A percentile compares a stretch with the other conserved stretches of the same genome.
phyloP scores from a whole-genome alignment of 2,329 filamentous ascomycete species.

The Phoma herbarum region DNA sequence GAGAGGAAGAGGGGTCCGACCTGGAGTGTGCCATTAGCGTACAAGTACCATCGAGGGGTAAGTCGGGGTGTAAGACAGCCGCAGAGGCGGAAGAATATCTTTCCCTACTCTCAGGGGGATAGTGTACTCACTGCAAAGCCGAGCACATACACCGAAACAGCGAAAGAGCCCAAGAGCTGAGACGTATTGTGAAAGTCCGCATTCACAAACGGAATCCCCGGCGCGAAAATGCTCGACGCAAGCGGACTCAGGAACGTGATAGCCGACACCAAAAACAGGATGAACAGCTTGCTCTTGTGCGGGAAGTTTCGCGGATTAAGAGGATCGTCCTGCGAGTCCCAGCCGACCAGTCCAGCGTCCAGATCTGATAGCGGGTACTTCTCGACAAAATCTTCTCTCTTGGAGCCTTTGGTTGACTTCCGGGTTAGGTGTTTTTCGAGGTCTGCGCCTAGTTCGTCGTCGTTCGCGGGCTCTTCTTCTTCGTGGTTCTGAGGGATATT shows the following conservation, averaged over 20 bases:
- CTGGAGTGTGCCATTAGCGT: constrained; percentile 21
- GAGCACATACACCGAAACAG: constrained; percentile 49
- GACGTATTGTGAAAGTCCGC: constrained; percentile 45
- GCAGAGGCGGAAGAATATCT: background rate
- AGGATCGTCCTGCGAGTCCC: constrained; percentile 48
- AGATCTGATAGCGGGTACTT: constrained; percentile 45
- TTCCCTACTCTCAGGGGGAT: background rate
- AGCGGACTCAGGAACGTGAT: constrained; percentile 50
- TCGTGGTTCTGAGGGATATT: constrained; percentile 17
- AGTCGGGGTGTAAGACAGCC: background rate
- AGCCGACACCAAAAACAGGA: constrained; percentile 38
- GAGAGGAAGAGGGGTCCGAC: constrained; percentile 45
- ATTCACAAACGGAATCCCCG: constrained; percentile 44
- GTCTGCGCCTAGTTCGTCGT: constrained; percentile 34
- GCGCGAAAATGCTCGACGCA: constrained; percentile 49
- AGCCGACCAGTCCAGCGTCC: constrained; percentile 47
- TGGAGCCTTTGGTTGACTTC: constrained; percentile 41
- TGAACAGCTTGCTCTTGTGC: constrained; percentile 38
- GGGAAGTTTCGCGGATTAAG: constrained; percentile 47
- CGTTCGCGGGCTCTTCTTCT: constrained; percentile 10
- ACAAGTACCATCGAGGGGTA: background rate
- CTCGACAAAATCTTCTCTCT: constrained; percentile 40
- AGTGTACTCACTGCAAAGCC: constrained; percentile 41
- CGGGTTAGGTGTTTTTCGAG: constrained; percentile 45
- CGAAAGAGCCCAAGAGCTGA: constrained; percentile 41